Base-by-base conservation (phyloP, 78 protist genomes). In the Abeoforma whisleri region DNA sequence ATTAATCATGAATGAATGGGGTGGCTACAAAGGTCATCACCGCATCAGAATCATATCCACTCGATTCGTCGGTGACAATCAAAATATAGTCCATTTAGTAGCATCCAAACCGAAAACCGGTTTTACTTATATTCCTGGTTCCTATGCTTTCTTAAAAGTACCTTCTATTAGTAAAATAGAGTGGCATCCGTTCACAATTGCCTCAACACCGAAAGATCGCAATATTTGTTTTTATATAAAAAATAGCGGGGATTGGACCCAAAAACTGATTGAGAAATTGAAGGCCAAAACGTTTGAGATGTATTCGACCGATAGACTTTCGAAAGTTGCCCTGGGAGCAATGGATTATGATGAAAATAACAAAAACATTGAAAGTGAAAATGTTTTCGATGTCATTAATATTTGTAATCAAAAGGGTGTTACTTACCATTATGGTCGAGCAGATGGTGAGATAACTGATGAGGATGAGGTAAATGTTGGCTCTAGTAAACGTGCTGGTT, bases 101-200 rank as follows among this genome's bases (percentile, higher is more conserved):
- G 12, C 62, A 5, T 19, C 30, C 5, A 48, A 48, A 48, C 62
- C 62, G 12, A 12, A 48, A 19, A 19, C 62, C 62, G n/a, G n/a
- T n/a, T 48, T 48, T 48, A 48, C 5, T 5, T 48, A 48, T 48
- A 12, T 48, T 12, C 30, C 62, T 48, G 62, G 62, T 48, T 48
- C 62, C 12, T 48, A 48, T 48, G 62, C 62, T 5, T 48, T 48
- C 62, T 19, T 48, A 19, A 48, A 48, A 48, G 12, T 48, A 19
- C 62, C 76, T 2, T 2, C 5, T 2, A 72, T 72, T 72, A 19
- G 32, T 35, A 72, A 2, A 35, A 12, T 35, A 16, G 76, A 72
- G 37, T 72, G 76, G 76, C 76, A 72, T 35, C 76, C 76, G 12
- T 72, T 72, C 12, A 72, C 76, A 12, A 72, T 72, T 19, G 76